Evolutionary conservation across 2,329 filamentous ascomycete species (phyloP), one percentile per base, ranked within the genome.

Genomic region (Exophiala calicioides): DNA sequence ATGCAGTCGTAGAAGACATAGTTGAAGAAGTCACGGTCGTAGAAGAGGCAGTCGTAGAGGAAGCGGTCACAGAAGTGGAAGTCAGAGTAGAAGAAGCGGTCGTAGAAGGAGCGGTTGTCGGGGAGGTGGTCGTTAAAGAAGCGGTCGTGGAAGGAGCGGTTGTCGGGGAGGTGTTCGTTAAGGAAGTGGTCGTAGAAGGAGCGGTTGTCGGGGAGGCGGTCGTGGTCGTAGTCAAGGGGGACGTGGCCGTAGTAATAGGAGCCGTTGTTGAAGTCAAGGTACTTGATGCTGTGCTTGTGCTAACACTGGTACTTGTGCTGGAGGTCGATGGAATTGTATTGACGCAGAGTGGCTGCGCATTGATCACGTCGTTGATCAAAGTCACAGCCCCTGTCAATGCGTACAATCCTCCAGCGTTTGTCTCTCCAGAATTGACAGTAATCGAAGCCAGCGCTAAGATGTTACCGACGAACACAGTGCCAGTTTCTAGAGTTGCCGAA

Each of bases 311-410:
- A n/a, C n/a, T 23, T 8, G 18, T 33, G 3, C 16, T 24, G 15
- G 39, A 3, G n/a, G 27, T 21, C 4, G 34, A 5, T 21, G 8
- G 16, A 13, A 23, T 15, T 15, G 34, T 8, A 24, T 37, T 37
- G 34, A 13, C 34, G 34, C 34, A 37, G n/a, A 37, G 34, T 7
- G 34, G 34, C n/a, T 37, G 18, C 5, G 34, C 34, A 24, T 37
- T 23, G 13, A 37, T 24, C 34, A 23, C 19, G 34, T 37, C 34
- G 34, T 23, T 20, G 34, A 37, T 21, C 21, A 37, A 37, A 23
- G 8, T 37, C 34, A 37, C 34, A 4, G 34, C 34, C 16, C 34
- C 34, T 4, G 34, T 37, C 21, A 37, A 24, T 4, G 34, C 34
- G 19, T 37, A 37, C 34, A 37, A 15, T 3, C 34, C 34, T 7